These are phyloP conservation scores for Fusarium veterinarium DNA, from an alignment of 2,329 filamentous ascomycete genomes.

Conservation along the genomic window DNA sequence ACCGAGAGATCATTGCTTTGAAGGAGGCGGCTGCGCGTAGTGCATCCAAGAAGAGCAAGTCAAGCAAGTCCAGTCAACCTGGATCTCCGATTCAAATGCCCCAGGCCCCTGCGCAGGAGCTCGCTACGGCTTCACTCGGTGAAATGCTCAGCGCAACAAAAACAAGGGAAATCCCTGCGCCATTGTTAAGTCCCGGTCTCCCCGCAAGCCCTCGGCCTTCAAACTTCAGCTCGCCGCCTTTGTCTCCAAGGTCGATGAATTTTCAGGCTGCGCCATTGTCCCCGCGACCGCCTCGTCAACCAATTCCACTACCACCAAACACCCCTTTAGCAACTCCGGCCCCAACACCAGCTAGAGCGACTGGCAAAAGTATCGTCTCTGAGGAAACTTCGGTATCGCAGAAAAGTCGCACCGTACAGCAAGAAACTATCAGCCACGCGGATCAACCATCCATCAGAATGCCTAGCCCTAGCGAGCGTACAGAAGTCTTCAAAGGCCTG, in stretches of 20 bases:
- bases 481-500: conserved; percentile 78
- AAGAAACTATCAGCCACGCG: conserved; percentile 19
- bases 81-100: conserved; percentile 45
- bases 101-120: conserved; percentile 52
- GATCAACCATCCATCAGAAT: conserved; percentile 42
- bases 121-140: conserved; percentile 63
- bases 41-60: conserved; percentile 78
- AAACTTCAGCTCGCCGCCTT: conserved; percentile 71
- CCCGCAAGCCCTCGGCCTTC: conserved; percentile 70
- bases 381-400: conserved; percentile 29
- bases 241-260: conserved; percentile 68
- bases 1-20: conserved; percentile 75
- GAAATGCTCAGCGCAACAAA: conserved; percentile 59
- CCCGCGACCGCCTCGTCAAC: conserved; percentile 78
- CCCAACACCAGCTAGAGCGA: conserved; percentile 50
- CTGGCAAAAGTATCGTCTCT: conserved; percentile 38
- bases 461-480: conserved; percentile 57
- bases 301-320: conserved; percentile 77
- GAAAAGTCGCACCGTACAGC: conserved; percentile 9
- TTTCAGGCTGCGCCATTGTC: conserved; percentile 70
- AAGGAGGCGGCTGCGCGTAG: conserved; percentile 78
- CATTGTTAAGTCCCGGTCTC: conserved; percentile 69
- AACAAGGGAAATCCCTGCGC: conserved; percentile 51
- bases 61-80: conserved; percentile 56
- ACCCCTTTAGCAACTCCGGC: conserved; percentile 71